Percentiles rank a stretch among this genome's conserved stretches.
Evolutionary conservation across 1,284 basidiomycete species (phyloP).

Genomic region (Sphaerobolus stellatus): DNA sequence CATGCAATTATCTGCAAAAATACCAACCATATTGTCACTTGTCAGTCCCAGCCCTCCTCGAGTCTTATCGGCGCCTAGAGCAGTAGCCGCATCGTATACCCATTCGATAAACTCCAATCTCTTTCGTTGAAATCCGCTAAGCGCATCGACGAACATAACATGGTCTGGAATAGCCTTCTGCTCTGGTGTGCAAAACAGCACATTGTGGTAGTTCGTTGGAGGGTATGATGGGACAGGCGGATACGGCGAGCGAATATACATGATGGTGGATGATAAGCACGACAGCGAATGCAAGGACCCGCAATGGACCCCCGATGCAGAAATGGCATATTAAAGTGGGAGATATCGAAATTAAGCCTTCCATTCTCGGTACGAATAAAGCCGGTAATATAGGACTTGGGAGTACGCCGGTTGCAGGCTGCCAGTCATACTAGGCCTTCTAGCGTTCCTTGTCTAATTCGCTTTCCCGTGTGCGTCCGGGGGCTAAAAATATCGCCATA

Average conservation of each 20-base stretch:
- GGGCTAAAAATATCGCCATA: too few species aligned
- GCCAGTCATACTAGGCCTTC: too few species aligned
- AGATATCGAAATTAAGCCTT: too few species aligned
- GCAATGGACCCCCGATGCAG: too few species aligned
- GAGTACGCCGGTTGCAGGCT: too few species aligned
- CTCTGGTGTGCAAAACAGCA: conserved; percentile 51
- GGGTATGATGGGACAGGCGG: conserved; percentile 37
- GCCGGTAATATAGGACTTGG: too few species aligned
- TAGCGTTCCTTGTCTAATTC: too few species aligned
- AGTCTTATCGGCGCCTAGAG: conserved; percentile 43
- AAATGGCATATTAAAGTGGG: too few species aligned
- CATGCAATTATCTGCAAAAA: conserved; percentile 66
- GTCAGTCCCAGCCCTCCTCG: conserved; percentile 57
- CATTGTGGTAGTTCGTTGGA: conserved; percentile 52
- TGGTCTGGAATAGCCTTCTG: conserved; percentile 53
- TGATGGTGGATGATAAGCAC: too few species aligned
- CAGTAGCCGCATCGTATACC: conserved; percentile 56
- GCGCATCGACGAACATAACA: conserved; percentile 55
- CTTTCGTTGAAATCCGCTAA: conserved; percentile 47
- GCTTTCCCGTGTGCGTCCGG: too few species aligned
- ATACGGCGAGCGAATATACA: conserved; percentile 41
- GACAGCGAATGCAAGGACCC: too few species aligned
- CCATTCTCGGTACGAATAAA: too few species aligned
- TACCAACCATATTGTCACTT: conserved; percentile 53
- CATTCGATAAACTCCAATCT: conserved; percentile 49